Evolutionary conservation across 1,284 basidiomycete species (phyloP), one percentile per base, ranked within the genome.

Genomic region (Cutaneotrichosporon arboriforme): DNA sequence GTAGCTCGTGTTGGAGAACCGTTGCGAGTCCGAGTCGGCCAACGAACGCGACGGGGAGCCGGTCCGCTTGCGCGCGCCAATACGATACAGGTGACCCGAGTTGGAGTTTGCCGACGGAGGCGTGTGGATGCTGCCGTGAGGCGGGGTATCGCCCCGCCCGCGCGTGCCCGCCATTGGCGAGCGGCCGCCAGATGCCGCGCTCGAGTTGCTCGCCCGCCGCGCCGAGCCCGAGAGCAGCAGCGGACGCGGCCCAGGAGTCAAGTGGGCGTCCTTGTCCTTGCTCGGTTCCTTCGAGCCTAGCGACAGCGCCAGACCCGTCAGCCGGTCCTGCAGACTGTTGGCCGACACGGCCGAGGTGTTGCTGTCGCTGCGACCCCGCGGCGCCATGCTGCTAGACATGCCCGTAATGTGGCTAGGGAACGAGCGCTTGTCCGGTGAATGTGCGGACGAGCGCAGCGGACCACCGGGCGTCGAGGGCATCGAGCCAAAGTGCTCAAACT

Each of bases 161-260:
- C 26, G 26, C 26, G 26, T 31, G 10, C 7, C 5, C 26, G 26
- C 5, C 26, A 31, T 31, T 5, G 43, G 20, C 17, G 36, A 38
- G 15, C 38, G 35, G 15, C 50, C 26, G 4, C 50, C 43, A 8
- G 43, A 46, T 5, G 18, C 31, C 2, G 34, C 42, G 15, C 46
- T 22, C 38, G 55, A 49, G 50, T 51, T 52, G 46, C 58, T 59
- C 21, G 61, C 63, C 17, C 63, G 47, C 12, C 66, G 40, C 1
- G 51, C 60, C 3, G 58, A 52, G 14, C 56, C 51, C 3, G 62
- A 64, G 2, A 69, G 58, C 12, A 67, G 42, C 3, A 69, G 55
- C 5, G 67, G 65, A 20, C 61, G 53, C 8, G 67, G 65, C 4
- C 60, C 60, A 12, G 58, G 53, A 0, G 53, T 47, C 2, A 42